Evolutionary conservation across 1,284 basidiomycete species (phyloP), one percentile per base, ranked within the genome.

Genomic region (Stygiomarasmius scandens): DNA sequence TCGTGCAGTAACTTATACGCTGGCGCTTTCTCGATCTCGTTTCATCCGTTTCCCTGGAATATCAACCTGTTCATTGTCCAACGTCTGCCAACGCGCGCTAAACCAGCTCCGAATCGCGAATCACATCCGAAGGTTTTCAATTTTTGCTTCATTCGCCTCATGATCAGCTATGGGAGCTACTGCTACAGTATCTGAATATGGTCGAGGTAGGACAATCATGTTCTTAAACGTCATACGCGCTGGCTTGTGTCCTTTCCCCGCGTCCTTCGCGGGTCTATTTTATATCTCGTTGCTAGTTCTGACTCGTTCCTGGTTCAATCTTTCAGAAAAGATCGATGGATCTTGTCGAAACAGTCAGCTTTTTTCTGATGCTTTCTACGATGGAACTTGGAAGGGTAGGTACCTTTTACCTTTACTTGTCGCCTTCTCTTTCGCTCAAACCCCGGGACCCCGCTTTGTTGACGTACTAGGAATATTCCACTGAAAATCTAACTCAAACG

Each of bases 61-160:
- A n/a, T n/a, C n/a, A n/a, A n/a, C n/a, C n/a, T n/a, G n/a, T n/a
- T n/a, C n/a, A n/a, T n/a, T n/a, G n/a, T n/a, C n/a, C n/a, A n/a
- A n/a, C n/a, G n/a, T n/a, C n/a, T n/a, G n/a, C n/a, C n/a, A n/a
- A n/a, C n/a, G n/a, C n/a, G 12, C 29, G 6, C 38, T 16, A 41
- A 41, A 16, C n/a, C 38, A 41, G 38, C 64, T 73, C 77, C 66
- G 65, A 79, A 70, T 77, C 87, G 55, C 88, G 89, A 63, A 99
- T 99, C 72, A 98, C 96, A 11, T 97, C 95, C 11, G 82, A 88
- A 44, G 97, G 97, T 10, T 99, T 99, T 71, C 96, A 98, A 69
- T 99, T 99, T 70, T 82, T 99, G 54, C 82, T 99, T 22, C 92
- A 98, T 70, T 90, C 96, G 45, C 91, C 97, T n/a, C 94, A 98